phyloP scores from a whole-genome alignment of 2,329 filamentous ascomycete genomes.

The Aureobasidium namibiae region DNA sequence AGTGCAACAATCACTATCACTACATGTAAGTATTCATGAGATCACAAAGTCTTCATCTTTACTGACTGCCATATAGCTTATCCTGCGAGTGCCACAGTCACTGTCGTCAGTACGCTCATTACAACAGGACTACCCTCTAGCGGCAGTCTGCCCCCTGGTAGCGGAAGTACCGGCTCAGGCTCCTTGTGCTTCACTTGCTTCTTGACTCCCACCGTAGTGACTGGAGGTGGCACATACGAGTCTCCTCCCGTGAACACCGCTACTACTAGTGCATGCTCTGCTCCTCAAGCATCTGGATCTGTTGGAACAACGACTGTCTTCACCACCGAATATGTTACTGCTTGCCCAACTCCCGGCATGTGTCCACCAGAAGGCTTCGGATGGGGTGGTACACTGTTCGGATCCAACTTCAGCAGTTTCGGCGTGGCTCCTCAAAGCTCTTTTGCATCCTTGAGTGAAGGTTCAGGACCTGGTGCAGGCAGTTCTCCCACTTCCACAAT shows the following conservation, averaged over 20 bases:
- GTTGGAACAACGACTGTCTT: slow-evolving; percentile 25
- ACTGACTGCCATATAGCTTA: slow-evolving; percentile 5
- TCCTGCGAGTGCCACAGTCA: slow-evolving; percentile 12
- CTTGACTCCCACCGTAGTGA: slow-evolving; percentile 21
- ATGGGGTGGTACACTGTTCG: slow-evolving; percentile 6
- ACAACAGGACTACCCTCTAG: not conserved
- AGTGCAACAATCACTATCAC: slow-evolving; percentile 3
- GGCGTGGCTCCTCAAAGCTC: slow-evolving; percentile 1
- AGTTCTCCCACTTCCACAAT: not conserved
- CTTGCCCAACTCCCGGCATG: slow-evolving; percentile 21
- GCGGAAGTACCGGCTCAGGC: slow-evolving; percentile 2
- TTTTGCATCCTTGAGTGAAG: not conserved
- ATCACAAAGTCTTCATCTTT: not conserved
- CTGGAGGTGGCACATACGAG: not conserved
- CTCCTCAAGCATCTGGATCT: slow-evolving; percentile 12
- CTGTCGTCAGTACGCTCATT: not conserved
- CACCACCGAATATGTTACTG: slow-evolving; percentile 25
- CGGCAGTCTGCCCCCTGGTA: not conserved
- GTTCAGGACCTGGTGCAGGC: not conserved
- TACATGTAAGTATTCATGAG: not conserved
- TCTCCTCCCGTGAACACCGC: not conserved
- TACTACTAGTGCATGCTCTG: slow-evolving; percentile 12
- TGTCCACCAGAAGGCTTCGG: slow-evolving; percentile 19
- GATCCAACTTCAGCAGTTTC: slow-evolving; percentile 8
- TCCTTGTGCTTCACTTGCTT: slow-evolving; percentile 24